Conservation (phyloP, 1,139 yeast species). For the Eremothecium sinecaudum region DNA sequence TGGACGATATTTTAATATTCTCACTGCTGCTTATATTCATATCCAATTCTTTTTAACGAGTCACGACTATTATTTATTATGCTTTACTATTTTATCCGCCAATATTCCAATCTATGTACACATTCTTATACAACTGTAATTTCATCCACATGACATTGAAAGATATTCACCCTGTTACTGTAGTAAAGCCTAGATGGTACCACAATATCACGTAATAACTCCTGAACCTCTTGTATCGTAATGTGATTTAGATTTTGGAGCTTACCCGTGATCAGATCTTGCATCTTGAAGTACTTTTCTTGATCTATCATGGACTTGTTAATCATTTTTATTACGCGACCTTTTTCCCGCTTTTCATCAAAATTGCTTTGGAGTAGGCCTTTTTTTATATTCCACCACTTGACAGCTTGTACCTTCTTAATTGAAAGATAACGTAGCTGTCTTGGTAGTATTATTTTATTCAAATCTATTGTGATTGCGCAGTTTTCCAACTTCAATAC, state of each 20-base stretch:
- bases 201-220: constrained; percentile 11
- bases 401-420: constrained; percentile 11
- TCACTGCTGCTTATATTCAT: no score
- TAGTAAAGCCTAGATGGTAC: constrained; percentile 18
- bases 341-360: neutral
- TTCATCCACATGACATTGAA: neutral
- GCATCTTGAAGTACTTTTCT: constrained; percentile 1
- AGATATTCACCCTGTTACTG: constrained; percentile 12
- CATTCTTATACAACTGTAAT: neutral
- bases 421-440: constrained; percentile 16
- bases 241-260: constrained; percentile 13
- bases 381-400: constrained; percentile 22
- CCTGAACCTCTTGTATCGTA: constrained; percentile 12
- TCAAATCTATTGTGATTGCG: constrained; percentile 19
- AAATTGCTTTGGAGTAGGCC: neutral
- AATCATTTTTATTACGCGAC: neutral
- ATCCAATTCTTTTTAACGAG: no score
- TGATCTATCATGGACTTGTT: neutral
- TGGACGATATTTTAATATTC: no score
- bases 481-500: constrained; percentile 12
- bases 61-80: no score
- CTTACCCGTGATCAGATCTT: neutral
- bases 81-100: neutral
- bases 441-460: constrained; percentile 19
- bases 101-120: no score